These are phyloP conservation scores for Trametes gibbosa DNA, from an alignment of 768 basidiomycete species.

Conservation along the genomic window DNA sequence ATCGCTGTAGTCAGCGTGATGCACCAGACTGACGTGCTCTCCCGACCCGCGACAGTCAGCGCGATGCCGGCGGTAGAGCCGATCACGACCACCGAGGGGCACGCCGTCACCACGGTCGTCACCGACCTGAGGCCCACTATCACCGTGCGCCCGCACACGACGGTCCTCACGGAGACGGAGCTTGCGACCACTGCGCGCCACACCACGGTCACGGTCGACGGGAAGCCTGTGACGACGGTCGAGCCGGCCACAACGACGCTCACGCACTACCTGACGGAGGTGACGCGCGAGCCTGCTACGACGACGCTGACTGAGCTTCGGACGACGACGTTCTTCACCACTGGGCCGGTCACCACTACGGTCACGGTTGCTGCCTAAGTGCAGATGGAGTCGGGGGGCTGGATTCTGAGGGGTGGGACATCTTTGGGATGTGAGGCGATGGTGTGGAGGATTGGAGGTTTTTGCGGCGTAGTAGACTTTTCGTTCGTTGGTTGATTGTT, in stretches of 20 bases:
- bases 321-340: neutral
- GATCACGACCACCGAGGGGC: neutral
- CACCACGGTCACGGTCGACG: neutral
- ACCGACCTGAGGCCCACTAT: neutral
- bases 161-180: neutral
- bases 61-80: neutral
- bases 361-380: neutral
- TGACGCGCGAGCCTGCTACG: neutral
- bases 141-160: neutral
- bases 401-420: no score
- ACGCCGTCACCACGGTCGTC: neutral
- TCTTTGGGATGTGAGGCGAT: no score
- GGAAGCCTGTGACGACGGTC: neutral
- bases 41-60: neutral
- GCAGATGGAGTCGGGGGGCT: no score
- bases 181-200: neutral
- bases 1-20: no score
- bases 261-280: neutral
- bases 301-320: neutral
- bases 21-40: neutral
- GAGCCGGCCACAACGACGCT: neutral
- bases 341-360: neutral
- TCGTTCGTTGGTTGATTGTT: no score
- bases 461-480: no score
- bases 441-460: no score